These are phyloP conservation scores for Crassisporium funariophilum DNA, from an alignment of 768 basidiomycete genomes.

Conservation along the genomic window DNA sequence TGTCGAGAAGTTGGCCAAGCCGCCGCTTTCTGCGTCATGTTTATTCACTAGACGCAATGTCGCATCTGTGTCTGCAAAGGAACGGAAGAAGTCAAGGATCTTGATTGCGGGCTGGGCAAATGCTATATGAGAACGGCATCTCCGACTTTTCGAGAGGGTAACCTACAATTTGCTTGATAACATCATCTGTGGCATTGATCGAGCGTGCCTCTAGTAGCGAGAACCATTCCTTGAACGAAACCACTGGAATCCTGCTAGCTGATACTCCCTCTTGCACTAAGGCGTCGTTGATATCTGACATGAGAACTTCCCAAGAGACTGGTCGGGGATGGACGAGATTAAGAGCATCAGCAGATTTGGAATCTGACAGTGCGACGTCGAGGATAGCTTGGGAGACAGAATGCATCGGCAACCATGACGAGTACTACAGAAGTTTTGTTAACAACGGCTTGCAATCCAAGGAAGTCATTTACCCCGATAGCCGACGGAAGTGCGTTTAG, in stretches of 20 bases:
- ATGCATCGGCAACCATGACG: conserved; percentile 40
- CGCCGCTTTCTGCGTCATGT: conserved; percentile 15
- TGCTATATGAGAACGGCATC: not conserved
- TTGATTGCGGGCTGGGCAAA: conserved; percentile 35
- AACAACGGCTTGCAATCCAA: no score
- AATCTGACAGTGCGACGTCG: conserved; percentile 30
- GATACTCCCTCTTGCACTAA: conserved; percentile 16
- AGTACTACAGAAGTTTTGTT: conserved; percentile 14
- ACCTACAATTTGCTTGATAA: conserved; percentile 34
- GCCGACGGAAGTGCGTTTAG: conserved; percentile 30
- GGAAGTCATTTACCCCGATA: conserved; percentile 27
- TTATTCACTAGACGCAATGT: conserved; percentile 8
- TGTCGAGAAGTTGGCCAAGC: conserved; percentile 19
- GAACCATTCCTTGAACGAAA: conserved; percentile 33
- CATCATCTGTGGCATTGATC: conserved; percentile 21
- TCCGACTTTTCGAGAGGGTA: not conserved
- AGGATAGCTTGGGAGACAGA: conserved; percentile 33
- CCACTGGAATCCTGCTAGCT: conserved; percentile 15
- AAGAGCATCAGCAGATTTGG: conserved; percentile 22
- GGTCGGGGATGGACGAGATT: conserved; percentile 42
- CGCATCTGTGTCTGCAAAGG: conserved; percentile 20
- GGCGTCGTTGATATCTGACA: conserved; percentile 23
- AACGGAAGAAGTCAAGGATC: conserved; percentile 28
- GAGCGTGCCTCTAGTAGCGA: conserved; percentile 25
- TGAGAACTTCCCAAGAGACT: conserved; percentile 29